Evolutionary conservation across 805 yeast species (phyloP).

Genomic region (Starmerella floricola): DNA sequence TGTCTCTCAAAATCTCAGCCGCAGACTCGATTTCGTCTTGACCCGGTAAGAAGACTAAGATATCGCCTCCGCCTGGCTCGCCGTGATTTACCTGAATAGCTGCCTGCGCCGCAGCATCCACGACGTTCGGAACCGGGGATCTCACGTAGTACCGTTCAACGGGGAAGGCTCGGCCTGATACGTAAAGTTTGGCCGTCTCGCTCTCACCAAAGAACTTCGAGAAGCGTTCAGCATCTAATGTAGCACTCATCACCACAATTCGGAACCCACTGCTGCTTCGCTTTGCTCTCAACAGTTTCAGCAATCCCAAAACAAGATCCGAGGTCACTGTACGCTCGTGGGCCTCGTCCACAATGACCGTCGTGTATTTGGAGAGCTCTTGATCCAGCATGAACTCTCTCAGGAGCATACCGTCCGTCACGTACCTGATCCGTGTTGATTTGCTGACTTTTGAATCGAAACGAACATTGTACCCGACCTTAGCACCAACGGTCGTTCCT

Average conservation of each 20-base stretch:
- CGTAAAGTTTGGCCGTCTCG: slow-evolving; percentile 64
- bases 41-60: slow-evolving; percentile 87
- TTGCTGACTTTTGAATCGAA: slow-evolving; percentile 59
- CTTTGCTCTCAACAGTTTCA: slow-evolving; percentile 43
- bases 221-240: slow-evolving; percentile 80
- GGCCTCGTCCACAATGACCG: slow-evolving; percentile 86
- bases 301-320: slow-evolving; percentile 70
- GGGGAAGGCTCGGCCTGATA: slow-evolving; percentile 82
- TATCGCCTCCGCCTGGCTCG: slow-evolving; percentile 70
- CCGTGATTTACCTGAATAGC: slow-evolving; percentile 66
- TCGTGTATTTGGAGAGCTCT: slow-evolving; percentile 49
- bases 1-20: slow-evolving; percentile 42
- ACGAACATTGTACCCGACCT: slow-evolving; percentile 87
- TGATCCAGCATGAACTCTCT: slow-evolving; percentile 79
- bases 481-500: slow-evolving; percentile 63
- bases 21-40: slow-evolving; percentile 94
- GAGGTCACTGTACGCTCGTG: slow-evolving; percentile 92
- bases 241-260: slow-evolving; percentile 89
- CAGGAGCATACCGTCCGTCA: slow-evolving; percentile 95
- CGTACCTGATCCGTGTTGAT: slow-evolving; percentile 61
- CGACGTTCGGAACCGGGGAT: slow-evolving; percentile 64
- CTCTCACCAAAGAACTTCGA: slow-evolving; percentile 53
- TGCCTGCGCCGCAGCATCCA: slow-evolving; percentile 62
- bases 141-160: slow-evolving; percentile 61
- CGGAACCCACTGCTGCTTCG: slow-evolving; percentile 44